Base-by-base conservation (phyloP, 2,329 filamentous ascomycete genomes). In the Sporothrix schenckii region DNA sequence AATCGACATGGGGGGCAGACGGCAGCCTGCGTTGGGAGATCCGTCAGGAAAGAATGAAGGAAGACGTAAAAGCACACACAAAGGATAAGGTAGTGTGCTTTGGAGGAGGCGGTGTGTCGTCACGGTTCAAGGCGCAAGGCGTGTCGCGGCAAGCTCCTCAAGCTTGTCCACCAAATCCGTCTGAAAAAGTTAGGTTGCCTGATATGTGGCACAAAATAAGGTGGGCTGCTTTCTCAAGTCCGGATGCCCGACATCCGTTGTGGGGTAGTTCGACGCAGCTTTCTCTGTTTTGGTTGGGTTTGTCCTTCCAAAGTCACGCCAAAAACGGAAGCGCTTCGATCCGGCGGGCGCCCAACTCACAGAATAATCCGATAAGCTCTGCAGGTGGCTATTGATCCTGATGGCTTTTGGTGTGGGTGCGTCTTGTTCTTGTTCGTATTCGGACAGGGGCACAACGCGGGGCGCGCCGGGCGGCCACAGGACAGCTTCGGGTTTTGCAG, bases 1-100 rank as follows among this genome's bases (percentile, higher is more conserved):
- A 69, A 84, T 77, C 73, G 83, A 83, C 83, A 84, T 84, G 71
- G 74, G 66, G 53, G 39, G 61, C 65, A 27, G 52, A 50, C 56
- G 70, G 47, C 54, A 44, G 54, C 52, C 50, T 70, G 54, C 65
- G 65, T 70, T 63, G 27, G 52, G 52, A 56, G 61, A 53, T 70
- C 39, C 54, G 54, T 61, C 52, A 30, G 30, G 30, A 19, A 19
- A 53, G 66, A 34, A 49, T 27, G 65, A 24, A 39, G 30, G 61
- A 34, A 66, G 63, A 50, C 61, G 47, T 24, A 39, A 34, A 21
- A 52, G 61, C 27, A 52, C 61, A 47, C 39, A 63, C 41, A 63
- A 16, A 16, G 39, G 47, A 44, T 27, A 27, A 24, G 44, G 16
- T 34, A 11, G n/a, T n/a, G 56, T 19, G 41, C n/a, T n/a, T 30